Percentiles rank a stretch among this genome's conserved stretches.
These are phyloP conservation scores for Posidonia oceanica DNA, from an alignment of 116 monocot species.

Conservation along the genomic window DNA sequence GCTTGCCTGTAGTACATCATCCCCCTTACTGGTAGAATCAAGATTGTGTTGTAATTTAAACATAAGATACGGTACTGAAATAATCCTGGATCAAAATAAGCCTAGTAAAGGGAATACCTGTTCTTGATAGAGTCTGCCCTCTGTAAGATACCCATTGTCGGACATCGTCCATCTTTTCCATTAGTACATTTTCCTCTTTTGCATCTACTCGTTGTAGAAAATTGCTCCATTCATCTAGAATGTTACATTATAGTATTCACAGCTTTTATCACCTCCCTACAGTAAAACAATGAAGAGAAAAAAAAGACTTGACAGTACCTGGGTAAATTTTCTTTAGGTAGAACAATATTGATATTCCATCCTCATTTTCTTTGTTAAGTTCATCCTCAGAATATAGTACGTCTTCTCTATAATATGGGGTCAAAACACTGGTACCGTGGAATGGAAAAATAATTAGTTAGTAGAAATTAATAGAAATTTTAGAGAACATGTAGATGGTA, in stretches of 20 bases:
- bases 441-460: not conserved
- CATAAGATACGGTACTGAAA: not conserved
- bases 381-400: conserved; percentile 87
- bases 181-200: conserved; percentile 25
- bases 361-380: conserved; percentile 77
- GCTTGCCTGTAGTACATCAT: conserved; percentile 96
- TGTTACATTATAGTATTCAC: not conserved
- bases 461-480: too few relatives aligned
- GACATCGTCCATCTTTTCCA: conserved; percentile 29
- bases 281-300: not conserved
- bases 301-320: conserved; percentile 24
- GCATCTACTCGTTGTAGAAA: conserved; percentile 39
- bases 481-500: too few relatives aligned
- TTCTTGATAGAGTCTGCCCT: conserved; percentile 83
- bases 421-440: conserved; percentile 54
- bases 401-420: conserved; percentile 91
- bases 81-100: conserved; percentile 1
- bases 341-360: conserved; percentile 87
- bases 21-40: conserved; percentile 59
- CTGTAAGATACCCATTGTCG: conserved; percentile 84
- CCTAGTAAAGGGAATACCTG: conserved; percentile 26
- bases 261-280: not conserved
- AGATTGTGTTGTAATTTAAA: not conserved
- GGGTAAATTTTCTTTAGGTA: conserved; percentile 90
- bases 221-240: conserved; percentile 83